Evolutionary conservation across 208 protist species (phyloP), one percentile per base, ranked within the genome.

Genomic region (Leishmania tropica): DNA sequence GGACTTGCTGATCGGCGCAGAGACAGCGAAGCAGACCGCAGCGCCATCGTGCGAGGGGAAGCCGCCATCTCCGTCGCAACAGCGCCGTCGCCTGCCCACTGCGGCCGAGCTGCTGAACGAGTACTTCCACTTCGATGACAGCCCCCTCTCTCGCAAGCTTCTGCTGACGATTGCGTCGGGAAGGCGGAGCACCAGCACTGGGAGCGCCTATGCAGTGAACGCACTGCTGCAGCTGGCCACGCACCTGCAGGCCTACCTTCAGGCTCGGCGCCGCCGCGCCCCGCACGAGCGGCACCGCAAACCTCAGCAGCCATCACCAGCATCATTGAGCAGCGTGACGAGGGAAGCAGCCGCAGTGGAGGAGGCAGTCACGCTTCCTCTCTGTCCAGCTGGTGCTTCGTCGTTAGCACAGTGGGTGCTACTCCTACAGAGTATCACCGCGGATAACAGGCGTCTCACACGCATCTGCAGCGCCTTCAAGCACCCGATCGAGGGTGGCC

Each of bases 331-430:
- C 54, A 76, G 53, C 8, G 13, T 45, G n/a, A 60, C 35, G 73
- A 48, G 21, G 45, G 62, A 62, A 2, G 47, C 19, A 19, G 24
- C 40, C 2, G 15, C 24, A 2, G 3, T 35, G 24, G 24, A 71
- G 31, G 68, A 74, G 67, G 31, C 31, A 2, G 51, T 54, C 48
- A 67, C 51, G 58, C 85, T 88, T 47, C 78, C 83, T 48, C 67
- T 95, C 42, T 48, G 85, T 11, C 89, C 92, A 45, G 85, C 79
- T 76, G 92, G 88, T 35, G 78, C 74, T 17, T 71, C 68, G 45
- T 96, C 93, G 48, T 53, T 93, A 53, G 62, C 85, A 3, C 70
- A 76, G 54, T 96, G 93, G 93, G 85, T 81, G 21, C 13, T 56
- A 37, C 76, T 96, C 21, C 64, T 94, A 67, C 84, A 85, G 51